Conservation (phyloP, 495 filamentous ascomycete genomes). For the Neurospora africana region DNA sequence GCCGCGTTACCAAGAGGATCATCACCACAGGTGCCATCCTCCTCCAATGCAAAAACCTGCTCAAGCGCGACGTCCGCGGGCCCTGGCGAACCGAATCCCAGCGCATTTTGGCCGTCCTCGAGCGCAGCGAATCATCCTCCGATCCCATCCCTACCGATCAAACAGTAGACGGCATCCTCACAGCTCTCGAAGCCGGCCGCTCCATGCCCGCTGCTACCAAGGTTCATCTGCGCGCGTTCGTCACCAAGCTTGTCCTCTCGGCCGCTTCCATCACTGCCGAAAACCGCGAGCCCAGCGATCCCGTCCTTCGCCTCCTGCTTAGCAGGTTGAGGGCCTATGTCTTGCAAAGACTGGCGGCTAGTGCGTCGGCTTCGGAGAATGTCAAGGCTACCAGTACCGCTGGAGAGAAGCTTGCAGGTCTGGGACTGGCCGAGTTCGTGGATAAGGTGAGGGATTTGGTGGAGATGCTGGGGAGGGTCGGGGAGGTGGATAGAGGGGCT, state of each 20-base stretch:
- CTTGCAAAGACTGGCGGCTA: conserved; percentile 59
- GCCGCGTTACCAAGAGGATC: conserved; percentile 59
- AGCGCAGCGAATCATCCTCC: conserved; percentile 23
- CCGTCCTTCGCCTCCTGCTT: conserved; percentile 71
- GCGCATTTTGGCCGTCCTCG: conserved; percentile 51
- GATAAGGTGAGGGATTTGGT: conserved; percentile 70
- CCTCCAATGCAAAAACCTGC: conserved; percentile 85
- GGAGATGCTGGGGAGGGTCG: conserved; percentile 65
- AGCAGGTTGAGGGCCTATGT: conserved; percentile 66
- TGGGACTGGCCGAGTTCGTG: conserved; percentile 86
- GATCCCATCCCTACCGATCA: conserved; percentile 43
- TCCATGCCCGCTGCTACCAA: conserved; percentile 64
- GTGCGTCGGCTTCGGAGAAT: conserved; percentile 62
- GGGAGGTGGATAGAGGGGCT: conserved; percentile 65
- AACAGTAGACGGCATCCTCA: conserved; percentile 54
- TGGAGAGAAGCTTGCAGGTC: conserved; percentile 66
- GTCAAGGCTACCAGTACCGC: conserved; percentile 72
- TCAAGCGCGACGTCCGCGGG: conserved; percentile 81
- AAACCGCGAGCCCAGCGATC: conserved; percentile 48
- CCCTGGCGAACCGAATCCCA: conserved; percentile 84
- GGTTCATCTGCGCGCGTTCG: conserved; percentile 42
- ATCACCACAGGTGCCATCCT: conserved; percentile 72
- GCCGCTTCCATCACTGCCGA: conserved; percentile 25
- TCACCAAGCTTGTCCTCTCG: conserved; percentile 38
- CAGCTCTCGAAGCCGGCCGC: conserved; percentile 67